A percentile compares a stretch with the other conserved stretches of the same genome.
Conservation (phyloP, 2,329 filamentous ascomycete genomes). For the Pezicula neosporulosa region DNA sequence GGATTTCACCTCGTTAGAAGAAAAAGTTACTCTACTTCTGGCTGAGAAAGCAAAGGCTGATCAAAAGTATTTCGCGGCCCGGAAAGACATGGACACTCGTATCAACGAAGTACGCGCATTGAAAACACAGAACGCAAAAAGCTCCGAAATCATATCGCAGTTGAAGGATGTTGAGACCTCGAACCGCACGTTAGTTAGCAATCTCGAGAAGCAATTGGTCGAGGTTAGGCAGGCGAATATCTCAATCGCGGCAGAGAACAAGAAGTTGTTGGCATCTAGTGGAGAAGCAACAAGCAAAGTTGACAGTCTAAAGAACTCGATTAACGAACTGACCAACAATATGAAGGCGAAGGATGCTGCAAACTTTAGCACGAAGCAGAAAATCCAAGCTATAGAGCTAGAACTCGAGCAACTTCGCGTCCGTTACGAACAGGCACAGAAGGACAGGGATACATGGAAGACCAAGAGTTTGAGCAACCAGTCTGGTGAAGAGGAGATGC, state of each 20-base stretch:
- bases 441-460: slow-evolving; percentile 84
- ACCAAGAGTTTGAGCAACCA: slow-evolving; percentile 77
- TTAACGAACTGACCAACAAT: slow-evolving; percentile 70
- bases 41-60: slow-evolving; percentile 96
- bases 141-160: slow-evolving; percentile 88
- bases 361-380: slow-evolving; percentile 47
- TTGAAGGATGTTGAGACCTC: slow-evolving; percentile 86
- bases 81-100: slow-evolving; percentile 87
- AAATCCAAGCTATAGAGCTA: slow-evolving; percentile 60
- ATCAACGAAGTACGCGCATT: slow-evolving; percentile 77
- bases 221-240: slow-evolving; percentile 78
- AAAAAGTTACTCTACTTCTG: slow-evolving; percentile 68
- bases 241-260: slow-evolving; percentile 68
- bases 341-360: slow-evolving; percentile 72
- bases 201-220: slow-evolving; percentile 85
- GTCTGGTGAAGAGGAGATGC: slow-evolving; percentile 77
- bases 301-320: slow-evolving; percentile 72
- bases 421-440: slow-evolving; percentile 73
- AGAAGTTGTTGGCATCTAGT: slow-evolving; percentile 68
- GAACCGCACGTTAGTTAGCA: slow-evolving; percentile 71
- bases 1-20: slow-evolving; percentile 73
- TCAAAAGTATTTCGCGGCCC: slow-evolving; percentile 94
- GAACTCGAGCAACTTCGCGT: slow-evolving; percentile 79
- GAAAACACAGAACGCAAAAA: slow-evolving; percentile 81
- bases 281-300: slow-evolving; percentile 66